Evolutionary conservation across 331 rosid species (phyloP), one percentile per base, ranked within the genome.

Genomic region (Prunus yedoensis): DNA sequence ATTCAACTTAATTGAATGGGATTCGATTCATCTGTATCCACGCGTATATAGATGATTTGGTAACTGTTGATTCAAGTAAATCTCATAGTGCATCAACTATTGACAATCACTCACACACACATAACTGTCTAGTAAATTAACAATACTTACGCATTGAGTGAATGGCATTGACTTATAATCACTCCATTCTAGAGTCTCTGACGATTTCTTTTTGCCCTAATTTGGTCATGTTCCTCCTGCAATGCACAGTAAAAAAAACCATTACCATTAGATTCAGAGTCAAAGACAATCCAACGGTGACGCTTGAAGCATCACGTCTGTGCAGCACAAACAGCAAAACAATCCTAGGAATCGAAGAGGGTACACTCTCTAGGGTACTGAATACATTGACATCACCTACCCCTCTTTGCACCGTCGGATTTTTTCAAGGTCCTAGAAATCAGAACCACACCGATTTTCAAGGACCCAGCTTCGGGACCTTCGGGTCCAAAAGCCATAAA

Each of bases 161-260:
- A 94, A 94, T 28, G 90, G 82, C 98, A 94, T 94, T 25, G 98
- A 90, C 79, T 94, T 94, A 60, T 91, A 94, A 83, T 94, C 98
- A 69, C 81, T 72, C 98, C 98, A 94, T 62, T 87, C 93, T 3
- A 94, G 79, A 28, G 81, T 81, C 66, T 79, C 83, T 0, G 79
- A 80, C 11, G 87, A 80, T 10, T 80, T 80, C 87, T 89, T 89
- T 81, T 87, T 65, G 85, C 90, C 81, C 88, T 86, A 80, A 94
- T 91, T 79, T 86, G 90, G 11, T 90, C 94, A 23, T 94, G 98
- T 79, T 94, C 98, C 79, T 90, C 96, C 96, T 94, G 91, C 64
- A 28, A 28, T 3, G 16, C 3, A 25, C 60, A 66, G 28, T 41
- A 3, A 7, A 3, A 62, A 52, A 49, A 13, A 12, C 6, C 47